Evolutionary conservation across 1,139 yeast species (phyloP).

Genomic region (Nakaseomyces delphensis): DNA sequence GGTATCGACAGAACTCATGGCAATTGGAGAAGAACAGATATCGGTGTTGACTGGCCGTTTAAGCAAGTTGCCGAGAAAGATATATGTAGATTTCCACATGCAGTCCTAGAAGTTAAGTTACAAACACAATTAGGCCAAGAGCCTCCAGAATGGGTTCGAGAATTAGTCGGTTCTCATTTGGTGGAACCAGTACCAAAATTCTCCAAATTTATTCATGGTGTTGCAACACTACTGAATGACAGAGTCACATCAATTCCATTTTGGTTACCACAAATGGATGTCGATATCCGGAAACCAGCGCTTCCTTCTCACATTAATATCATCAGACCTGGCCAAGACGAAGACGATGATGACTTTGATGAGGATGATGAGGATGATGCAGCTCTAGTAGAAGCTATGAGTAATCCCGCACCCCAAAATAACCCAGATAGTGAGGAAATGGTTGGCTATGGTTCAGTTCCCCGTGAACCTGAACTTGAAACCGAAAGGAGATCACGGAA

Average conservation of each 20-base stretch:
- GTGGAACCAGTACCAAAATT: conserved; percentile 98
- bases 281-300: conserved; percentile 87
- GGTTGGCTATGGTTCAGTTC: conserved; percentile 38
- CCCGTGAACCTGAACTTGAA: conserved; percentile 18
- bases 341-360: conserved; percentile 35
- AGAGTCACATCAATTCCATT: conserved; percentile 78
- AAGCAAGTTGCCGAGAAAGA: conserved; percentile 74
- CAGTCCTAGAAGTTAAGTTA: conserved; percentile 90
- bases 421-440: conserved; percentile 44
- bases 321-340: conserved; percentile 29
- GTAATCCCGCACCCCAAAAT: conserved; percentile 29
- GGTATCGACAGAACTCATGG: conserved; percentile 82
- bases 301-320: conserved; percentile 39
- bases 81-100: conserved; percentile 90
- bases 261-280: conserved; percentile 98
- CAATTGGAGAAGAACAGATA: conserved; percentile 97
- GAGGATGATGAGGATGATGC: conserved; percentile 35
- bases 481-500: conserved; percentile 23
- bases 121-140: conserved; percentile 98
- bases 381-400: conserved; percentile 28
- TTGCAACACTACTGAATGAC: conserved; percentile 79
- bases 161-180: conserved; percentile 78
- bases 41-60: conserved; percentile 95
- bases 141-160: conserved; percentile 96
- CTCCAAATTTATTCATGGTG: conserved; percentile 94